Conservation (phyloP, 2,329 filamentous ascomycete species). For the Ceratocystiopsis brevicomis region DNA sequence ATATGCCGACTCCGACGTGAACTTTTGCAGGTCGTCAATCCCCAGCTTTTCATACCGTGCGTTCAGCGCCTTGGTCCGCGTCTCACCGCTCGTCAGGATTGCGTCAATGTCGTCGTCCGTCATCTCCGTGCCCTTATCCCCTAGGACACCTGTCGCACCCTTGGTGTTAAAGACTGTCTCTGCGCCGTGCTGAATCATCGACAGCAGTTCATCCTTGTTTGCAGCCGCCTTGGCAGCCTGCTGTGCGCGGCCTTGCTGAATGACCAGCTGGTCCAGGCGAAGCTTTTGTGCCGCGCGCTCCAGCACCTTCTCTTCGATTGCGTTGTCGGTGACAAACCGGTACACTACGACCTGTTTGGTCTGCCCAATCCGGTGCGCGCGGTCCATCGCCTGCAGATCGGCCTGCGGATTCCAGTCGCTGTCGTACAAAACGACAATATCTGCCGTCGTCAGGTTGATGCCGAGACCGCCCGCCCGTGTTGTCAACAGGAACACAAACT, state of each 20-base stretch:
- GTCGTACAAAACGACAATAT: slow-evolving; percentile 86
- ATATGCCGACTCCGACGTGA: slow-evolving; percentile 91
- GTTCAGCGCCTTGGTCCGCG: slow-evolving; percentile 75
- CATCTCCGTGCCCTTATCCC: slow-evolving; percentile 42
- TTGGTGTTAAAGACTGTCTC: slow-evolving; percentile 75
- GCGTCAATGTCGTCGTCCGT: slow-evolving; percentile 78
- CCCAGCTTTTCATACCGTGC: slow-evolving; percentile 93
- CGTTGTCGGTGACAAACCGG: slow-evolving; percentile 91
- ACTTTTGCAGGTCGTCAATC: slow-evolving; percentile 92
- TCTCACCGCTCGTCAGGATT: slow-evolving; percentile 71
- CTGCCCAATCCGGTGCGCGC: slow-evolving; percentile 93
- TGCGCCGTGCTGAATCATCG: slow-evolving; percentile 98
- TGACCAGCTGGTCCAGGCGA: slow-evolving; percentile 88
- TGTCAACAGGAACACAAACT: slow-evolving; percentile 84
- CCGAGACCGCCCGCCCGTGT: slow-evolving; percentile 87
- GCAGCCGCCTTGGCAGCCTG: slow-evolving; percentile 77
- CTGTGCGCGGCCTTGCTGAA: slow-evolving; percentile 90
- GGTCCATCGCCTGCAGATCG: slow-evolving; percentile 96
- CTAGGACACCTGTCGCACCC: slow-evolving; percentile 40
- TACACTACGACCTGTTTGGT: slow-evolving; percentile 97
- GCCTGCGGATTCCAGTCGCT: slow-evolving; percentile 91
- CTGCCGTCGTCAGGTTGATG: slow-evolving; percentile 81
- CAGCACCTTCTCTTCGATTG: slow-evolving; percentile 94
- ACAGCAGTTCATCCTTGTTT: slow-evolving; percentile 88
- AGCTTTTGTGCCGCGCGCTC: slow-evolving; percentile 94